Evolutionary conservation across 306 rosid species (phyloP).

Genomic region (Cicer cuneatum): DNA sequence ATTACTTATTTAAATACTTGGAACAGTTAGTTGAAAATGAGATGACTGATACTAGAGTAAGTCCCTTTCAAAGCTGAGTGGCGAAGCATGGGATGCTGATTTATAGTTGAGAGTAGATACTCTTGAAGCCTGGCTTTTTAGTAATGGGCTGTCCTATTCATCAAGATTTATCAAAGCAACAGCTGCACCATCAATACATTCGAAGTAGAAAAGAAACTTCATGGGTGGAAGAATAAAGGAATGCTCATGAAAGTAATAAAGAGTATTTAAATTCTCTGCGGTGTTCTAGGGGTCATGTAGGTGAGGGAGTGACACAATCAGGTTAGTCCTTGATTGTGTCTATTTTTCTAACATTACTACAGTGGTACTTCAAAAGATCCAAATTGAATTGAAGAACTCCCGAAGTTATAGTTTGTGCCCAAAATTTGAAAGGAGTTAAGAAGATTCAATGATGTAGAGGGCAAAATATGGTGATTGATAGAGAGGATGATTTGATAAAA

Average conservation of each 20-base stretch:
- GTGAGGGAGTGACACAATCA: constrained; percentile 17
- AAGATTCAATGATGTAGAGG: not conserved
- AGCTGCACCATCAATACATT: not conserved
- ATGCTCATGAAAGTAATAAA: constrained; percentile 5
- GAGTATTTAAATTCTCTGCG: constrained; percentile 20
- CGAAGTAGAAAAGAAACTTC: constrained; percentile 19
- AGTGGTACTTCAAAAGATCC: not conserved
- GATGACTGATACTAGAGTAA: not conserved
- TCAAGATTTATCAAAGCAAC: not conserved
- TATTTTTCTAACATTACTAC: not conserved
- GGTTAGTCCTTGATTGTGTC: not conserved
- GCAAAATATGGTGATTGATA: constrained; percentile 32
- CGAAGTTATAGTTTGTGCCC: not conserved
- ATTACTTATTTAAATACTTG: constrained; percentile 1
- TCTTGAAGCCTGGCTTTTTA: not conserved
- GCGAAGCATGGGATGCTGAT: constrained; percentile 5
- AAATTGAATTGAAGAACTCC: constrained; percentile 19
- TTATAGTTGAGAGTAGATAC: not conserved
- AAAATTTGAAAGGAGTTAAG: constrained; percentile 12
- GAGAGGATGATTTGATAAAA: constrained; percentile 1
- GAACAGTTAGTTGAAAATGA: not conserved
- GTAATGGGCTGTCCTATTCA: constrained; percentile 3
- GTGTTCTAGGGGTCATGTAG: constrained; percentile 15
- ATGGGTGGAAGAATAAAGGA: constrained; percentile 12
- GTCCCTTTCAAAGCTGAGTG: constrained; percentile 6